Base-by-base conservation (phyloP, 331 rosid genomes). In the Malus hybrid region DNA sequence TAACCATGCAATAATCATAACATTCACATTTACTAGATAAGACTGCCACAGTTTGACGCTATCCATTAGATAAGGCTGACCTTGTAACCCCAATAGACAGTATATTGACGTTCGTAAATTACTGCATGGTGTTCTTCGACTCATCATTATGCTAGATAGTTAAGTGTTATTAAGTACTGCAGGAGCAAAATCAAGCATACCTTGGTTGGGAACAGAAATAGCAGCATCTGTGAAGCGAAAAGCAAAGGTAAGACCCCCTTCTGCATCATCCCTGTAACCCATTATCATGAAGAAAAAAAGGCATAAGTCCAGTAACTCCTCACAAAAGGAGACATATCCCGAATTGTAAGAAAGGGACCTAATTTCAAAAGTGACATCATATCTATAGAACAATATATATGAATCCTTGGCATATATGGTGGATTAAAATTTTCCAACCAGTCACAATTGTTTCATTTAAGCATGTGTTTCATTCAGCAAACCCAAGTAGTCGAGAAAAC, bases 161-260 rank as follows among this genome's bases (percentile, higher is more conserved):
- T 11, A 11, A 44, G 50, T 44, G 50, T 3, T 3, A 44, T 44
- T 44, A 72, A 39, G 56, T 36, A 72, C 44, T 10, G 10, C 28
- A 42, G 15, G 58, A 10, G 57, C n/a, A 39, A 66, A 66, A 36
- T 76, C 61, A 39, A 33, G 36, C 84, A 73, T 89, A 92, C 99
- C 99, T 81, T 95, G 97, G 81, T 86, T 92, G 83, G 97, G 86
- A 81, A 90, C 77, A 52, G 99, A 90, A 72, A 87, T 71, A 7
- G 91, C 85, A 77, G 97, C 90, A 88, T 95, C 99, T 14, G 97
- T 89, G 87, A 92, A 95, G 82, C 99, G 99, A 86, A 95, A 95
- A 80, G 97, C 97, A 79, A 95, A 95, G 69, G 97, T 90, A 69
- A 95, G 97, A 78, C 99, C 96, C 82, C 89, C 95, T 55, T 92